Conservation (phyloP, 176 grass and related monocot genomes). For the Pontederia crassipes region DNA sequence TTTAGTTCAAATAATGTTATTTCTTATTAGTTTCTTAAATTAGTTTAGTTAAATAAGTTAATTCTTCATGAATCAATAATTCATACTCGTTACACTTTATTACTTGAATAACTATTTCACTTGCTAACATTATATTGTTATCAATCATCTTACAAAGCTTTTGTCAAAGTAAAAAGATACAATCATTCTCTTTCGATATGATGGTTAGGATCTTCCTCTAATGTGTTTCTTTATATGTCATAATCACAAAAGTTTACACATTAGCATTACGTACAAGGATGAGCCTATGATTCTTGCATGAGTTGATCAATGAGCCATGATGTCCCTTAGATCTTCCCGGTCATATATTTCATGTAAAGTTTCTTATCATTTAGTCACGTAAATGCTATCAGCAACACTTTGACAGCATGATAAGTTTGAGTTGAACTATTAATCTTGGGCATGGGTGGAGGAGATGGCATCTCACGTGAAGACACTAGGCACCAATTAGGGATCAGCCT, state of each 20-base stretch:
- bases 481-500: conserved; percentile 48
- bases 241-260: conserved; percentile 60
- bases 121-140: too few relatives aligned
- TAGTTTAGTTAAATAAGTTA: too few relatives aligned
- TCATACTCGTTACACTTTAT: too few relatives aligned
- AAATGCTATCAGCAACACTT: neutral
- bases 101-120: too few relatives aligned
- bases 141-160: conserved; percentile 94
- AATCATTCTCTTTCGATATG: too few relatives aligned
- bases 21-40: too few relatives aligned
- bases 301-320: conserved; percentile 77
- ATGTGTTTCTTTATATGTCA: conserved; percentile 21
- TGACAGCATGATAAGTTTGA: too few relatives aligned
- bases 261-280: conserved; percentile 59
- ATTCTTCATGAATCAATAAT: too few relatives aligned
- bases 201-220: too few relatives aligned
- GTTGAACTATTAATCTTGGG: conserved; percentile 42
- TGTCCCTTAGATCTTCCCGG: conserved; percentile 69
- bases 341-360: conserved; percentile 47
- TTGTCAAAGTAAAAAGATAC: conserved; percentile 61
- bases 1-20: too few relatives aligned
- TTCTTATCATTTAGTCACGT: neutral
- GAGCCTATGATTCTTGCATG: conserved; percentile 75
- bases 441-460: conserved; percentile 88
- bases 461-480: conserved; percentile 44